Conservation (phyloP, 768 basidiomycete species). For the Phanerochaete sordida region DNA sequence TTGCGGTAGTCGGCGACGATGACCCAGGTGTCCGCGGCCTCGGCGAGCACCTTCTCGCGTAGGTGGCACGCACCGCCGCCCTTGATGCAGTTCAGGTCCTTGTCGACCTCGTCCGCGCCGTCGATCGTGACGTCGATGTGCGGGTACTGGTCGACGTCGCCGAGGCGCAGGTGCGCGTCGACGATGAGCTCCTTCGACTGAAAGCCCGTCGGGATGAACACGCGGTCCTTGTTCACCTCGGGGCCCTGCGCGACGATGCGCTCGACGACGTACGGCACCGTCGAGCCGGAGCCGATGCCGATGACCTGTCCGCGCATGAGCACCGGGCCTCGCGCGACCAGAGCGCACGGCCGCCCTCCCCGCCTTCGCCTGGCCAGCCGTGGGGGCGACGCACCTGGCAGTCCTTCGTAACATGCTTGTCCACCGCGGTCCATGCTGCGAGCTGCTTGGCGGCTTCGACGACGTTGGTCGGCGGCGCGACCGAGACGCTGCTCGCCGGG, state of each 20-base stretch:
- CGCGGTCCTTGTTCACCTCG: slow-evolving; percentile 70
- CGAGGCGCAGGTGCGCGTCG: slow-evolving; percentile 67
- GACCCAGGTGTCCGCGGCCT: slow-evolving; percentile 90
- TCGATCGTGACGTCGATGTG: slow-evolving; percentile 95
- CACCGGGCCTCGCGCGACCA: not conserved
- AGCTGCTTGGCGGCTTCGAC: slow-evolving; percentile 85
- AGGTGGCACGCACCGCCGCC: slow-evolving; percentile 96
- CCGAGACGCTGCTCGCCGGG: not conserved
- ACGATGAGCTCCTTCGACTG: slow-evolving; percentile 97
- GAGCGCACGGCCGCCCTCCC: not conserved
- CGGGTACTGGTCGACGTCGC: slow-evolving; percentile 87
- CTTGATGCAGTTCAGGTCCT: slow-evolving; percentile 88
- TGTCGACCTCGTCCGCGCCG: slow-evolving; percentile 96
- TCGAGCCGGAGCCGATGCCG: slow-evolving; percentile 89
- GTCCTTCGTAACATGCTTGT: slow-evolving; percentile 76
- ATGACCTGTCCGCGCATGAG: slow-evolving; percentile 55
- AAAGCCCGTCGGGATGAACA: slow-evolving; percentile 94
- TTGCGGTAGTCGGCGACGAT: slow-evolving; percentile 96
- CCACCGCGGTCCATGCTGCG: slow-evolving; percentile 94
- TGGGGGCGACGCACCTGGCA: slow-evolving; percentile 64
- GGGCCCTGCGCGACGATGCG: slow-evolving; percentile 82
- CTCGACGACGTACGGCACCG: slow-evolving; percentile 96
- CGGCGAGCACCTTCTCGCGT: slow-evolving; percentile 95
- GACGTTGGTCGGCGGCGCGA: slow-evolving; percentile 31
- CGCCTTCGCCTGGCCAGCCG: not conserved